A percentile compares a stretch with the other conserved stretches of the same genome.
Conservation (phyloP, 225 moss, liverwort and hornwort genomes). For the Rhytidiadelphus loreus region DNA sequence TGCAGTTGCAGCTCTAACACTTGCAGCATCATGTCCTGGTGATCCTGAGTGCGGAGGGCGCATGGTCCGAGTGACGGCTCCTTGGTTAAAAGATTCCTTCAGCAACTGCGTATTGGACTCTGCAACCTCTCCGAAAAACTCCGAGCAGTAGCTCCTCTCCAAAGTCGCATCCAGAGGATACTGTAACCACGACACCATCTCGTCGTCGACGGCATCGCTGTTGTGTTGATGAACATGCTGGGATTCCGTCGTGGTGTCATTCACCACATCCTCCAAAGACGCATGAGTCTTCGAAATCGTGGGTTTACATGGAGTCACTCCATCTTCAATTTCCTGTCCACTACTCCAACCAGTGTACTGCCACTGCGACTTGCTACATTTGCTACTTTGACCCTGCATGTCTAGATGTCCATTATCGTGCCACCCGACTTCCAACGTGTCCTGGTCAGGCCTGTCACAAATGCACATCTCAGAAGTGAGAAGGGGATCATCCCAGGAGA, state of each 20-base stretch:
- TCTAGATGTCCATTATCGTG: constrained; percentile 38
- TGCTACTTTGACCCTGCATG: constrained; percentile 47
- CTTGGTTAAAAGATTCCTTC: constrained; percentile 39
- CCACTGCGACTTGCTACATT: constrained; percentile 52
- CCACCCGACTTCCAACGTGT: constrained; percentile 21
- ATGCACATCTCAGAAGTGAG: not conserved
- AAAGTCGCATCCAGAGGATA: constrained; percentile 68
- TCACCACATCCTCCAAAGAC: constrained; percentile 25
- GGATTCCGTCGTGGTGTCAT: constrained; percentile 25
- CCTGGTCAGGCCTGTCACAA: constrained; percentile 43
- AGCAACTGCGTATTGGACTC: constrained; percentile 33
- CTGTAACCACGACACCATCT: constrained; percentile 77
- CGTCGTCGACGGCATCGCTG: constrained; percentile 31
- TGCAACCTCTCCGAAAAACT: constrained; percentile 63
- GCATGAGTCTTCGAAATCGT: constrained; percentile 13
- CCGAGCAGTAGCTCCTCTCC: constrained; percentile 58
- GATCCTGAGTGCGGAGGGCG: constrained; percentile 21
- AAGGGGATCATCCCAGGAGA: not conserved
- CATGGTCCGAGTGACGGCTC: not conserved
- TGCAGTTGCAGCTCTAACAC: constrained; percentile 30
- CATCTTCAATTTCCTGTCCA: constrained; percentile 46
- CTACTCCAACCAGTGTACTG: constrained; percentile 34
- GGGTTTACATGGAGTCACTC: constrained; percentile 54
- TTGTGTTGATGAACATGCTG: not conserved
- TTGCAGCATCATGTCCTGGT: constrained; percentile 5